Conservation (phyloP, 495 filamentous ascomycete species). For the Niebla homalea region DNA sequence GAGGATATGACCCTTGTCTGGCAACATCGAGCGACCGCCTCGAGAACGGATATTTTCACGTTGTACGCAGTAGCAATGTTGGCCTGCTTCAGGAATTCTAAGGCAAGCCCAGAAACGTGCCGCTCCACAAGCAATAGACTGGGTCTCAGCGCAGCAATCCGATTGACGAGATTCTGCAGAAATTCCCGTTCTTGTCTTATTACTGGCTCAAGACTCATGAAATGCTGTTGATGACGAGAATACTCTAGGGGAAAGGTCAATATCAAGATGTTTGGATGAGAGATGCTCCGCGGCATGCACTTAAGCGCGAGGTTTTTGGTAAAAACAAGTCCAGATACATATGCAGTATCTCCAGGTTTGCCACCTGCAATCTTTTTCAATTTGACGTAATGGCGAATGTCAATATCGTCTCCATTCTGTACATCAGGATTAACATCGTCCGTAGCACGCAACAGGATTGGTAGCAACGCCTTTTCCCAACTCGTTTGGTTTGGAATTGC, state of each 20-base stretch:
- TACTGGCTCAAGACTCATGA: slow-evolving; percentile 96
- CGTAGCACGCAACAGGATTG: slow-evolving; percentile 80
- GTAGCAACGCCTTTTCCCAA: slow-evolving; percentile 88
- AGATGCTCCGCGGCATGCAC: slow-evolving; percentile 80
- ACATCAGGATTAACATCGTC: slow-evolving; percentile 93
- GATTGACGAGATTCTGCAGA: slow-evolving; percentile 77
- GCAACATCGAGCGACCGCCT: slow-evolving; percentile 82
- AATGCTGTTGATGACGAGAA: slow-evolving; percentile 84
- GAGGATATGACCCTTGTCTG: slow-evolving; percentile 88
- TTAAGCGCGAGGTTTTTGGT: slow-evolving; percentile 93
- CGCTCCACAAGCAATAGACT: slow-evolving; percentile 79
- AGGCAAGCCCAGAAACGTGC: slow-evolving; percentile 77
- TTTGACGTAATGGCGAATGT: slow-evolving; percentile 98
- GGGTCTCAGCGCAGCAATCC: slow-evolving; percentile 76
- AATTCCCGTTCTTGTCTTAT: slow-evolving; percentile 96
- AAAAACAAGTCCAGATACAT: slow-evolving; percentile 92
- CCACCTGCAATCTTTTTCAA: slow-evolving; percentile 91
- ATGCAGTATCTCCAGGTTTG: slow-evolving; percentile 76
- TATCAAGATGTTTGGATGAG: slow-evolving; percentile 76
- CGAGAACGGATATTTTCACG: slow-evolving; percentile 88
- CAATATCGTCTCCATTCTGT: slow-evolving; percentile 79
- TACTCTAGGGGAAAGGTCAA: slow-evolving; percentile 95
- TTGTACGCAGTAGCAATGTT: slow-evolving; percentile 89
- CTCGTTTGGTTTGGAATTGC: slow-evolving; percentile 54
- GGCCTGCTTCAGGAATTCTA: slow-evolving; percentile 75